Evolutionary conservation across 352 stramenopile genomes (phyloP), one percentile per base, ranked within the genome.

Genomic region (Hyaloperonospora brassicae): DNA sequence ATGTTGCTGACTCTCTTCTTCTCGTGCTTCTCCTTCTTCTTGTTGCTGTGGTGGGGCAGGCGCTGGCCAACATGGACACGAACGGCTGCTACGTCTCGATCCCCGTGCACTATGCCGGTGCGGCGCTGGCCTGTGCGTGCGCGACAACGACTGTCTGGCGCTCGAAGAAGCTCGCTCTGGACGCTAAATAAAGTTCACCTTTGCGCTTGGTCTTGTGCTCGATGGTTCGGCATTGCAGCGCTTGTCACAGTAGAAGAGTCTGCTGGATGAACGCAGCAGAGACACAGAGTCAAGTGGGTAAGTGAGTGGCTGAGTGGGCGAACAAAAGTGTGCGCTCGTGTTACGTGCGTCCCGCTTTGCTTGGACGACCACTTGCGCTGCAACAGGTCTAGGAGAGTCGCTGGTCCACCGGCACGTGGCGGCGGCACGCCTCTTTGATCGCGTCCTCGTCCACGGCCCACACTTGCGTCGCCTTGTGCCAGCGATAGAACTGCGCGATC

Each of bases 401-500:
- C 64, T 86, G 70, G 46, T 84, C 72, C 8, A 49, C 27, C 1
- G 79, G 74, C 30, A 89, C 75, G 52, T 70, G 57, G 50, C 68
- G 49, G n/a, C 82, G 68, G 40, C 76, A 87, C 24, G 73, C 79
- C 43, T 73, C 61, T 55, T 73, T 70, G 50, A 89, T 73, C 31
- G 84, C 72, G 13, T 72, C 65, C 36, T 84, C 74, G 25, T 76
- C 65, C 44, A 82, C 62, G 12, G 14, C 13, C 50, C 55, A 70
- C 13, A 70, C 66, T 23, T 74, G 64, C 23, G 79, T 84, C 21
- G 67, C 58, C 70, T 72, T 75, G 63, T 88, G 75, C 96, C 97
- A 99, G 31, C 96, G 74, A 60, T 95, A 79, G 69, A 98, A 98
- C 65, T 98, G 95, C 62, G 96, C 93, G 5, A 97, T 83, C 34